These are phyloP conservation scores for Hypomontagnella submonticulosa DNA, from an alignment of 495 filamentous ascomycete species.

Conservation along the genomic window DNA sequence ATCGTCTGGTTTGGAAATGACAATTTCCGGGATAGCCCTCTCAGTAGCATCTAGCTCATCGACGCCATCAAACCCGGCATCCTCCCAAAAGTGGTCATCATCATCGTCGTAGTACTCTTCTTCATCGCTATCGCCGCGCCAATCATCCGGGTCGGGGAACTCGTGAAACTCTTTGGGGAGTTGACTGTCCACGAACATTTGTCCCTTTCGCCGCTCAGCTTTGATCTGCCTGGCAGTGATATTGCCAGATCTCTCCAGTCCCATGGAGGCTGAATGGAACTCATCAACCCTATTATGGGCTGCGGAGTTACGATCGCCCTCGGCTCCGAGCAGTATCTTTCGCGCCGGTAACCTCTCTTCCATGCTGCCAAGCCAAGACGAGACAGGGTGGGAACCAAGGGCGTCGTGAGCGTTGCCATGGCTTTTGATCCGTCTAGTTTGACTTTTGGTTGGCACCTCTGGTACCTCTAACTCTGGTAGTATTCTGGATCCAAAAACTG, in stretches of 20 bases:
- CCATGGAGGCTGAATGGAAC: background rate
- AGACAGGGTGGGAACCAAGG: conserved; percentile 22
- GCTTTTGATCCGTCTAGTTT: conserved; percentile 4
- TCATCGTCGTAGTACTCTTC: conserved; percentile 1
- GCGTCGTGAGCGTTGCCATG: conserved; percentile 23
- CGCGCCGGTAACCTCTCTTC: background rate
- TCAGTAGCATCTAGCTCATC: background rate
- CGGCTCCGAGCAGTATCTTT: background rate
- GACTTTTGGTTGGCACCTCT: background rate
- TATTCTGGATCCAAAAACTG: background rate
- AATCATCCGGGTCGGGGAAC: conserved; percentile 33
- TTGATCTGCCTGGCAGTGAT: background rate
- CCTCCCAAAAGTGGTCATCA: conserved; percentile 26
- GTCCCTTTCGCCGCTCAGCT: conserved; percentile 32
- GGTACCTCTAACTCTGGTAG: background rate
- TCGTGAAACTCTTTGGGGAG: conserved; percentile 8
- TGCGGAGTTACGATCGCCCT: background rate
- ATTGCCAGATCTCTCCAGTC: no score
- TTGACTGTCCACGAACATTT: conserved; percentile 8
- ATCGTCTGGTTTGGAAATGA: conserved; percentile 7
- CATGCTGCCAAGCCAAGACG: conserved; percentile 1
- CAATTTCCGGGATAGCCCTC: conserved; percentile 9
- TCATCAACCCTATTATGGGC: background rate
- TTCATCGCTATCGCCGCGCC: background rate
- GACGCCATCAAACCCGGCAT: conserved; percentile 30